Evolutionary conservation across 2,329 filamentous ascomycete genomes (phyloP).

Genomic region (Monosporascus sp.): DNA sequence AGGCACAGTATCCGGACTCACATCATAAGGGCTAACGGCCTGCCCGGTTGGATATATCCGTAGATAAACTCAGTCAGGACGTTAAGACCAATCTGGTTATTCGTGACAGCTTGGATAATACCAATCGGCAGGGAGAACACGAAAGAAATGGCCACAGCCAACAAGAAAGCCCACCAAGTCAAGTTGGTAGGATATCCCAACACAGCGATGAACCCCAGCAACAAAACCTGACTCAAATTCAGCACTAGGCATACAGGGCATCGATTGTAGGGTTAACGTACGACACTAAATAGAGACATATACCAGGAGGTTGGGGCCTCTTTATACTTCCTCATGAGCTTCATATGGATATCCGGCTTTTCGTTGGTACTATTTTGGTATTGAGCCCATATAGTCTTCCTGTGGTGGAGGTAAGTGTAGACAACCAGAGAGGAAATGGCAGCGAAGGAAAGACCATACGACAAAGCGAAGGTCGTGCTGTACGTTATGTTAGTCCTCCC

Average conservation of each 20-base stretch:
- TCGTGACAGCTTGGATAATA: slow-evolving; percentile 65
- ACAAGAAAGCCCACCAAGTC: slow-evolving; percentile 66
- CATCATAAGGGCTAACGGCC: slow-evolving; percentile 69
- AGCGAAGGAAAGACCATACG: slow-evolving; percentile 68
- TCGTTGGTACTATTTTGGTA: slow-evolving; percentile 54
- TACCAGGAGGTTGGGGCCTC: slow-evolving; percentile 63
- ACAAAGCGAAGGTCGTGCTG: slow-evolving; percentile 65
- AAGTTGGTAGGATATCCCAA: slow-evolving; percentile 61
- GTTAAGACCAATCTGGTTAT: slow-evolving; percentile 67
- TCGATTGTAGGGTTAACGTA: slow-evolving; percentile 26
- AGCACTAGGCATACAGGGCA: not conserved
- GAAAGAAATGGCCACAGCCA: slow-evolving; percentile 59
- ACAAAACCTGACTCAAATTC: slow-evolving; percentile 39
- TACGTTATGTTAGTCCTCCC: slow-evolving; percentile 4
- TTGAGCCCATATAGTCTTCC: slow-evolving; percentile 60
- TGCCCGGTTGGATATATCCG: slow-evolving; percentile 69
- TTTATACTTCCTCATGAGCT: slow-evolving; percentile 50
- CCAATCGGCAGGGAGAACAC: slow-evolving; percentile 61
- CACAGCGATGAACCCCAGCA: slow-evolving; percentile 47
- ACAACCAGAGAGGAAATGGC: slow-evolving; percentile 65
- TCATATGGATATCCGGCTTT: slow-evolving; percentile 58
- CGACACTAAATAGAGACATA: slow-evolving; percentile 48
- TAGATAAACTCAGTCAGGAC: slow-evolving; percentile 70
- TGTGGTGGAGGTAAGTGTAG: slow-evolving; percentile 61
- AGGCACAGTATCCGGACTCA: slow-evolving; percentile 26